Percentiles rank a stretch among this genome's conserved stretches.
Conservation (phyloP, 2,329 filamentous ascomycete species). For the Alternaria rosae region DNA sequence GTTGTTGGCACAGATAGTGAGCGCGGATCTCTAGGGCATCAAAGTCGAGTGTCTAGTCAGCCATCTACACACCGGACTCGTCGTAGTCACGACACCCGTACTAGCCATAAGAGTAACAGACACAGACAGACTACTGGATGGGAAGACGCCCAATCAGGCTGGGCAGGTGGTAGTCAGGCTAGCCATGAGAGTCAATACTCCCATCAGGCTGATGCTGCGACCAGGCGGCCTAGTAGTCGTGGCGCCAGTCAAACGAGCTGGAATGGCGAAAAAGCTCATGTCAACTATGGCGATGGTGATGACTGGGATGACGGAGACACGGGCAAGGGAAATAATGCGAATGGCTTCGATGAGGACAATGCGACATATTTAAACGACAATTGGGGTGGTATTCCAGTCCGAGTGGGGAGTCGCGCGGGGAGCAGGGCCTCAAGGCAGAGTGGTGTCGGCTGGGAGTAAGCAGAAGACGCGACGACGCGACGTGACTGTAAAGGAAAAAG, state of each 20-base stretch:
- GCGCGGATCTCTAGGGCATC: slow-evolving; percentile 12
- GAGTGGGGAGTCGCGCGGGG: slow-evolving; percentile 18
- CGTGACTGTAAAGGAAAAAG: neutral
- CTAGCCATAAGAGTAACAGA: neutral
- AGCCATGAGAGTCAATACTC: neutral
- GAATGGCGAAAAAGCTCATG: neutral
- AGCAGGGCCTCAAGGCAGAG: neutral
- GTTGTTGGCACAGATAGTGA: slow-evolving; percentile 19
- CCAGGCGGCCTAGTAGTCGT: neutral
- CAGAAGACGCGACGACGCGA: neutral
- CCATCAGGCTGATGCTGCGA: neutral
- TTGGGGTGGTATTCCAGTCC: slow-evolving; percentile 25
- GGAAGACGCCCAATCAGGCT: neutral
- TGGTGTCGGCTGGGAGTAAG: slow-evolving; percentile 14
- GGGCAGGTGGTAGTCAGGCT: neutral
- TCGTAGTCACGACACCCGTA: neutral
- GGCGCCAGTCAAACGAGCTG: slow-evolving; percentile 2
- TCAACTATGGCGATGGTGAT: slow-evolving; percentile 7
- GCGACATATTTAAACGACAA: slow-evolving; percentile 32
- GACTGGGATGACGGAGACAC: slow-evolving; percentile 1
- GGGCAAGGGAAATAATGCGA: slow-evolving; percentile 15
- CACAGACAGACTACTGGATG: neutral
- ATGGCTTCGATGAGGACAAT: slow-evolving; percentile 30
- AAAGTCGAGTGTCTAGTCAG: slow-evolving; percentile 2
- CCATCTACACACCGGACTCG: neutral